Conservation (phyloP, 140 eudicot genomes). For the Oenanthe javanica region DNA sequence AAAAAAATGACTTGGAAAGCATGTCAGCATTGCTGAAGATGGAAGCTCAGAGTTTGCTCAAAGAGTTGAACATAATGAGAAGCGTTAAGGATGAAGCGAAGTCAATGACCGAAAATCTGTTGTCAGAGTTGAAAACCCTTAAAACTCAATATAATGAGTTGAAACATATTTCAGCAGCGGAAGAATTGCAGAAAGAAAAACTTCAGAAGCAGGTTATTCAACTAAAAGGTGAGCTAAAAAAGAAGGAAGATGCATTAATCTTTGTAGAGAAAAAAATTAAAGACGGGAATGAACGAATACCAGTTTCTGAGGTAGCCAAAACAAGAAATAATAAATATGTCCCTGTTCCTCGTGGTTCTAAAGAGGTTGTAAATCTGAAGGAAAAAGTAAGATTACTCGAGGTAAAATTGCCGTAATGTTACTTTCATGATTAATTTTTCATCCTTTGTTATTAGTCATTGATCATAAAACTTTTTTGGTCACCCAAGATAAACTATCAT, state of each 20-base stretch:
- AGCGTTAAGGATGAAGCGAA: slow-evolving; percentile 45
- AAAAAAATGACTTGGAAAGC: slow-evolving; percentile 38
- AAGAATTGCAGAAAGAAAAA: slow-evolving; percentile 59
- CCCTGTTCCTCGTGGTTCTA: slow-evolving; percentile 36
- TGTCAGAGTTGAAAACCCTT: slow-evolving; percentile 40
- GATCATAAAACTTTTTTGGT: background rate
- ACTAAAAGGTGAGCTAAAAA: slow-evolving; percentile 58
- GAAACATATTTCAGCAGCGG: slow-evolving; percentile 35
- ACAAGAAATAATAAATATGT: slow-evolving; percentile 40
- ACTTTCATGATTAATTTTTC: background rate
- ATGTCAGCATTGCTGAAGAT: slow-evolving; percentile 27
- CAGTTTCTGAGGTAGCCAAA: slow-evolving; percentile 32
- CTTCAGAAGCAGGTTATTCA: slow-evolving; percentile 50
- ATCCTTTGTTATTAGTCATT: background rate
- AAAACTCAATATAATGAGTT: slow-evolving; percentile 46
- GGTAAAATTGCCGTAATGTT: slow-evolving; percentile 32
- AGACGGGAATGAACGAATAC: slow-evolving; percentile 29
- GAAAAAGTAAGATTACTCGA: slow-evolving; percentile 64
- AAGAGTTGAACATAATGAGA: slow-evolving; percentile 35
- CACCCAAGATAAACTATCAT: background rate
- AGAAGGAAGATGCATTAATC: slow-evolving; percentile 61
- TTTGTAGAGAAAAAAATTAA: slow-evolving; percentile 54
- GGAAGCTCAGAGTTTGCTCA: slow-evolving; percentile 41
- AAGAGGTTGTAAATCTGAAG: slow-evolving; percentile 57
- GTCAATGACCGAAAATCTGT: slow-evolving; percentile 33